phyloP scores from a whole-genome alignment of 768 basidiomycete genomes.

The Tricholoma furcatifolium region DNA sequence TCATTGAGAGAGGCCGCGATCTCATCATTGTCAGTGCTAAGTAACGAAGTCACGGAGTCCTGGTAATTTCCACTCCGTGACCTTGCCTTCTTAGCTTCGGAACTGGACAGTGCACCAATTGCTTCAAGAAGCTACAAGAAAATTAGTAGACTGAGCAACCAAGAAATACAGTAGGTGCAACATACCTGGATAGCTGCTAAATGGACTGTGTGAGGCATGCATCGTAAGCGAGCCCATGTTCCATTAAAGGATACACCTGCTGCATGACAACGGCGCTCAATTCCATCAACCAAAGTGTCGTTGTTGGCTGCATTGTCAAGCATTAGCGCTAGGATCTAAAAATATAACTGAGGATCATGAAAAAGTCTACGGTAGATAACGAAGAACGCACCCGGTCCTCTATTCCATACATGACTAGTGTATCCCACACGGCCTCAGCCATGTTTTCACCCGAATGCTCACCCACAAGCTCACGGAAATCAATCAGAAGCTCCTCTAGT shows the following conservation, averaged over 20 bases:
- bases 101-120: conserved; percentile 23
- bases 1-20: neutral
- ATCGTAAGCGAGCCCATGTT: conserved; percentile 2
- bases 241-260: neutral
- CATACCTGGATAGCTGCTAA: conserved; percentile 1
- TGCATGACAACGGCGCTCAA: neutral
- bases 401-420: too few relatives aligned
- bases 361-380: neutral
- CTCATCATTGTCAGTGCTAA: neutral
- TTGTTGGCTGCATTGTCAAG: conserved; percentile 4
- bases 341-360: neutral
- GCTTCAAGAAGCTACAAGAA: conserved; percentile 34
- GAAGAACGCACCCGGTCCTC: conserved; percentile 16
- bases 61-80: conserved; percentile 20
- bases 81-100: conserved; percentile 17
- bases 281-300: conserved; percentile 7
- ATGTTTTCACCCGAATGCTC: too few relatives aligned
- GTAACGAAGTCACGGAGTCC: conserved; percentile 13
- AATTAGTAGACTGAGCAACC: neutral
- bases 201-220: conserved; percentile 4
- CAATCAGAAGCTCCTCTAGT: conserved; percentile 31
- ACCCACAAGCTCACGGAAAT: too few relatives aligned
- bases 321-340: neutral
- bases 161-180: neutral
- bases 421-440: too few relatives aligned